Percentiles rank a stretch among this genome's conserved stretches.
Evolutionary conservation across 345 rosid species (phyloP).

Genomic region (Boechera divaricarpa): DNA sequence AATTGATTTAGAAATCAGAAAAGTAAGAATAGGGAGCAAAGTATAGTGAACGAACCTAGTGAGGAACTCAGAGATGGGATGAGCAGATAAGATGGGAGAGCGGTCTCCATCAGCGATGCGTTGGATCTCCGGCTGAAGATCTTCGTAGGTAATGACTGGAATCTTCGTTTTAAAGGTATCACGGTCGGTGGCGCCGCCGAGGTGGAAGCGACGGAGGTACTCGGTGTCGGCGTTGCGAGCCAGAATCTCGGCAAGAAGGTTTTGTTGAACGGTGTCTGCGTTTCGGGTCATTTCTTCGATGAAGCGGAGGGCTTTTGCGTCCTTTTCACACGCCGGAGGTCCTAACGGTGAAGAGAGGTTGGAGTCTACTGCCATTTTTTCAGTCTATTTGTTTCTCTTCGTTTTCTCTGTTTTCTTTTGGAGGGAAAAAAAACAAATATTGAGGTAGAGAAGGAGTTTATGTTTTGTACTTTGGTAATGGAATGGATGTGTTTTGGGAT

Average conservation of each 20-base stretch:
- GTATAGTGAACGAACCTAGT: slow-evolving; percentile 61
- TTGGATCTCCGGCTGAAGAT: slow-evolving; percentile 85
- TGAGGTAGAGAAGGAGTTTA: background rate
- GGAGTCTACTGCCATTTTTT: slow-evolving; percentile 73
- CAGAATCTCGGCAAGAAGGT: slow-evolving; percentile 68
- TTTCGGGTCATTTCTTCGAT: slow-evolving; percentile 80
- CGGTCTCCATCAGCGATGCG: slow-evolving; percentile 94
- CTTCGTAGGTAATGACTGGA: slow-evolving; percentile 84
- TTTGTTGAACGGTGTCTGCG: slow-evolving; percentile 68
- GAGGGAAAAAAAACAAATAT: background rate
- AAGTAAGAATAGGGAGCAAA: background rate
- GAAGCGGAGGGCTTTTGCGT: slow-evolving; percentile 74
- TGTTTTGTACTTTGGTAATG: slow-evolving; percentile 17
- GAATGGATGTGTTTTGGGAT: slow-evolving; percentile 31
- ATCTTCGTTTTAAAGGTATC: slow-evolving; percentile 69
- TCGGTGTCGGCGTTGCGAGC: slow-evolving; percentile 68
- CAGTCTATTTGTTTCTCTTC: background rate
- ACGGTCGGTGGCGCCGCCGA: slow-evolving; percentile 67
- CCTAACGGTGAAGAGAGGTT: slow-evolving; percentile 64
- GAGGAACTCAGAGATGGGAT: slow-evolving; percentile 94
- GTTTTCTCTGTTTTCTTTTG: background rate
- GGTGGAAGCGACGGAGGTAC: slow-evolving; percentile 65
- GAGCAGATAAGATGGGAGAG: slow-evolving; percentile 81
- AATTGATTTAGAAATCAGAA: background rate
- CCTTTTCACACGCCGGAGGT: slow-evolving; percentile 80